phyloP scores from a whole-genome alignment of 805 yeast species.

The Kazachstania bromeliacearum region DNA sequence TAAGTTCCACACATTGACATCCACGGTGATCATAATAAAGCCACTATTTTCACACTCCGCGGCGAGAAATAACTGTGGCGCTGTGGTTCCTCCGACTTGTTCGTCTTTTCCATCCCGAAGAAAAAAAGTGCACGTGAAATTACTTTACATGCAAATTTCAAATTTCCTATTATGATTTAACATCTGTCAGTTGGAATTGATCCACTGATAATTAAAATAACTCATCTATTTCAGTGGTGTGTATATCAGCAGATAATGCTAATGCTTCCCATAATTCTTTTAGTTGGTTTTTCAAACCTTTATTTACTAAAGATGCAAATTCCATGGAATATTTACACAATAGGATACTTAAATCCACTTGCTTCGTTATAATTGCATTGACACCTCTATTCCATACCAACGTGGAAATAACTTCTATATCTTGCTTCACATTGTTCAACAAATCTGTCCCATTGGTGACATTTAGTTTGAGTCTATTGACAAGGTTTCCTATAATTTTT shows the following conservation, averaged over 20 bases:
- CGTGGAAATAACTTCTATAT: conserved; percentile 32
- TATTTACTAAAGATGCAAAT: conserved; percentile 22
- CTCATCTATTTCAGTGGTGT: neutral
- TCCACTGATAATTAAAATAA: neutral
- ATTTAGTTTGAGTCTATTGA: conserved; percentile 1
- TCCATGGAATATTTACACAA: conserved; percentile 27
- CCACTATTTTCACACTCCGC: no score
- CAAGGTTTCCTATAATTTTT: neutral
- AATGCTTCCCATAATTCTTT: conserved; percentile 25
- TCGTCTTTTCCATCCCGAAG: no score
- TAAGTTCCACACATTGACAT: no score
- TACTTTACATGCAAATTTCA: no score
- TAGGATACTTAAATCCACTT: conserved; percentile 13
- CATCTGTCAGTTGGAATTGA: no score
- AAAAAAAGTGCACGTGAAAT: no score
- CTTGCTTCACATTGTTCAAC: conserved; percentile 18
- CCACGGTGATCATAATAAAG: no score
- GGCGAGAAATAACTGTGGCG: no score
- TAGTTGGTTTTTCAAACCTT: conserved; percentile 19
- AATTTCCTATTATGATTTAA: no score
- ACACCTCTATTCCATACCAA: conserved; percentile 35
- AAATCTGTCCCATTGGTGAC: conserved; percentile 6
- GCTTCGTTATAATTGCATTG: conserved; percentile 16
- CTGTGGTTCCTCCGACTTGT: no score
- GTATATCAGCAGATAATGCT: conserved; percentile 8